Evolutionary conservation across 371 early-diverging fungal genomes (phyloP).

Genomic region (Apophysomyces ossiformis): DNA sequence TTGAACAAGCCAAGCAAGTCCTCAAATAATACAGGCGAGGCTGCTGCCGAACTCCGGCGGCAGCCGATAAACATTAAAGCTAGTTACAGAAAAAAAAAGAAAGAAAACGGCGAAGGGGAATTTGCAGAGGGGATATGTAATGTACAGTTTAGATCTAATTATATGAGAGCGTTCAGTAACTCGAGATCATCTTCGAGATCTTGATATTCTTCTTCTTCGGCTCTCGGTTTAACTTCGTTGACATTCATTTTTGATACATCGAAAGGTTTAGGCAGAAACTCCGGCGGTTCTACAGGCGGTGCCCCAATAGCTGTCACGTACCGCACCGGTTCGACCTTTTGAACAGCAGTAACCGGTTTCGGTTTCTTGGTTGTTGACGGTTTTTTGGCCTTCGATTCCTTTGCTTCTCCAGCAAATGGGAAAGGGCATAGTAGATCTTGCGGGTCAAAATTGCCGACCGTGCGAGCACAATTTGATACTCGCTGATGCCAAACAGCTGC

Average conservation of each 20-base stretch:
- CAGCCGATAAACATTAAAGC: not conserved
- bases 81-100: not conserved
- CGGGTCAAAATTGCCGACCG: conserved; percentile 27
- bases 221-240: not conserved
- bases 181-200: not conserved
- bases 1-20: too few species aligned
- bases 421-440: conserved; percentile 41
- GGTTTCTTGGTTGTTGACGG: not conserved
- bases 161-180: not conserved
- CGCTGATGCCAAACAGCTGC: conserved; percentile 47
- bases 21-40: too few species aligned
- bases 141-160: not conserved
- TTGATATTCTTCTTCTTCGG: not conserved
- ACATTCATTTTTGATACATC: conserved; percentile 5
- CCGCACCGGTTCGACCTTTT: not conserved
- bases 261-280: not conserved
- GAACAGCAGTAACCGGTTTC: not conserved
- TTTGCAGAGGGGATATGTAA: not conserved
- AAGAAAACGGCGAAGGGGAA: not conserved
- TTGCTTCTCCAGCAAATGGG: not conserved
- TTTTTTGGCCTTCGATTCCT: not conserved
- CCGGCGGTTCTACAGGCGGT: not conserved
- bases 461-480: conserved; percentile 54
- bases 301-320: not conserved
- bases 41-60: too few species aligned